phyloP scores from a whole-genome alignment of 371 early-diverging fungal species.

The Sanchytrium tribonematis region DNA sequence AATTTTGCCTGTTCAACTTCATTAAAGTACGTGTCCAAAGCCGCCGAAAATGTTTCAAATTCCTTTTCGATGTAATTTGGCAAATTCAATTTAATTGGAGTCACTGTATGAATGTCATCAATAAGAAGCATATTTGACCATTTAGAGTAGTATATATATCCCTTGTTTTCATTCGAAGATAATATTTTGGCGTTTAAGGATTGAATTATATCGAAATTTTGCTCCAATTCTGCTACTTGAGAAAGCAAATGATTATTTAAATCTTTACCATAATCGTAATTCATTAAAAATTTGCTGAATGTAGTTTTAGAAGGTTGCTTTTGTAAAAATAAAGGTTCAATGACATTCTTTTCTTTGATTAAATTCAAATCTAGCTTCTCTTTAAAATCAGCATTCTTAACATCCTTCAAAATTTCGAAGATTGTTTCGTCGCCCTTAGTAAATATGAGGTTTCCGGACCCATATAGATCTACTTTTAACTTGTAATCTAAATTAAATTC shows the following conservation, averaged over 20 bases:
- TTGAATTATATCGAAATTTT: background rate
- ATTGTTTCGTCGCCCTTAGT: background rate
- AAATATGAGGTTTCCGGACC: background rate
- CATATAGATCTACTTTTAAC: background rate
- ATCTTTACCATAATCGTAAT: background rate
- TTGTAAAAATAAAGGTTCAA: background rate
- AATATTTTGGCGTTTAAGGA: background rate
- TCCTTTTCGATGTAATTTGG: constrained; percentile 13
- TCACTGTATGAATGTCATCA: background rate
- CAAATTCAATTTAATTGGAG: background rate
- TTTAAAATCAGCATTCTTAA: background rate
- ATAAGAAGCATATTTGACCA: background rate
- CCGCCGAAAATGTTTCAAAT: constrained; percentile 41
- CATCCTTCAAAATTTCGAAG: background rate
- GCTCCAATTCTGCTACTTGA: background rate
- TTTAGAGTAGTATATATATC: background rate
- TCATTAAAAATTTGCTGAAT: background rate
- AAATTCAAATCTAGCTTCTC: background rate
- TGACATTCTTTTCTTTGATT: background rate
- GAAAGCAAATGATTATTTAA: background rate
- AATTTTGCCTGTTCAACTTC: constrained; percentile 62
- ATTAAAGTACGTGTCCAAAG: constrained; percentile 73
- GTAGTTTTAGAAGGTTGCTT: background rate
- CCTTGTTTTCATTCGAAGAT: background rate
- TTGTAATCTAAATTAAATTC: background rate